phyloP scores from a whole-genome alignment of 2,329 filamentous ascomycete genomes.

The Blumeriella jaapii region DNA sequence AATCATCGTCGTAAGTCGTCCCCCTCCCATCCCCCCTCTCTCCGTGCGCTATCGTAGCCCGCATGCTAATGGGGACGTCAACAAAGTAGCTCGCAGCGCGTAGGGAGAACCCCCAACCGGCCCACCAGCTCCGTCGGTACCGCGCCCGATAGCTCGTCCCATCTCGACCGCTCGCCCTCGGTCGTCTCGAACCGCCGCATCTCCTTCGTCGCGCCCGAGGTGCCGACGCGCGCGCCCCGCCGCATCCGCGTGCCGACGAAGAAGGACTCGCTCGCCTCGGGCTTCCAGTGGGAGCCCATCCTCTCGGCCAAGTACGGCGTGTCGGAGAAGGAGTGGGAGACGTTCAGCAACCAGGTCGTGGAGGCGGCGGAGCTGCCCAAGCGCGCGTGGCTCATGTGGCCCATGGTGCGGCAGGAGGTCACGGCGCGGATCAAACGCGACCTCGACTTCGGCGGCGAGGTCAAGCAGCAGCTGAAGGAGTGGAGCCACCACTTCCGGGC shows the following conservation, averaged over 20 bases:
- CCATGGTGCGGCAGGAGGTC: slow-evolving; percentile 13
- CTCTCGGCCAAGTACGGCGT: slow-evolving; percentile 20
- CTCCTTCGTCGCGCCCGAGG: slow-evolving; percentile 17
- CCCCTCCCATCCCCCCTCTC: slow-evolving; percentile 1
- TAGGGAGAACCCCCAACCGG: slow-evolving; percentile 1
- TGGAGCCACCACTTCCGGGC: slow-evolving; percentile 19
- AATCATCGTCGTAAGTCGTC: slow-evolving; percentile 8
- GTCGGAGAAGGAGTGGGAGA: slow-evolving; percentile 16
- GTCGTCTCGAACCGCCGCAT: slow-evolving; percentile 17
- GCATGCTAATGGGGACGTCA: neutral
- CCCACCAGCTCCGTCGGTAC: slow-evolving; percentile 2
- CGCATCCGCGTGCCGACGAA: slow-evolving; percentile 18
- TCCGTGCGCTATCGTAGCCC: too few species aligned
- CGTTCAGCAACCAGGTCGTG: slow-evolving; percentile 17
- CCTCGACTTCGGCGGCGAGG: slow-evolving; percentile 17
- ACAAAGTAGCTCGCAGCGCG: slow-evolving; percentile 1
- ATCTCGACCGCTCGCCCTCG: slow-evolving; percentile 14
- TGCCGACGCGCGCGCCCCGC: slow-evolving; percentile 11
- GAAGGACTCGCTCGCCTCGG: slow-evolving; percentile 14
- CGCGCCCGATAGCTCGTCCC: slow-evolving; percentile 2
- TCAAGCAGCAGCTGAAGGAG: slow-evolving; percentile 6
- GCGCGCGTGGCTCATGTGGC: slow-evolving; percentile 11
- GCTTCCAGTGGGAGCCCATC: slow-evolving; percentile 18
- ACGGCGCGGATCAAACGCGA: slow-evolving; percentile 16
- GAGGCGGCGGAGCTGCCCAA: slow-evolving; percentile 13